Evolutionary conservation across 1,284 basidiomycete genomes (phyloP), one percentile per base, ranked within the genome.

Genomic region (Tilletia horrida): DNA sequence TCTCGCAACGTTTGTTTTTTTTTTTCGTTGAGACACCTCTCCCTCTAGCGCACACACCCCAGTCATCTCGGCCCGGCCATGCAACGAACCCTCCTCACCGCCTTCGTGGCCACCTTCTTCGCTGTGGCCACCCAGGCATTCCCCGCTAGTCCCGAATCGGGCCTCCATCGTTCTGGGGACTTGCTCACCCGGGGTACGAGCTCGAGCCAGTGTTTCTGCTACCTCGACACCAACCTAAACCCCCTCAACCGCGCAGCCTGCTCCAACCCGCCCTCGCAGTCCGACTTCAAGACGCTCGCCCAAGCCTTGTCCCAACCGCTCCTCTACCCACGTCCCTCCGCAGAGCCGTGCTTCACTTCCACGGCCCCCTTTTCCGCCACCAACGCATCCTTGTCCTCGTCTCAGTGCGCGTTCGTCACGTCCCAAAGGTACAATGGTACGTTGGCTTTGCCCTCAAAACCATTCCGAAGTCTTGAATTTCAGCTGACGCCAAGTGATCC

Each of bases 171-270:
- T n/a, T n/a, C n/a, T n/a, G n/a, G n/a, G n/a, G n/a, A n/a, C n/a
- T n/a, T n/a, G n/a, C n/a, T n/a, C n/a, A n/a, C n/a, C n/a, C n/a
- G n/a, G n/a, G n/a, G n/a, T n/a, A n/a, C n/a, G n/a, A n/a, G n/a
- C n/a, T n/a, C n/a, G n/a, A 40, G 11, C 35, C 35, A 40, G 7
- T 59, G 55, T 29, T 59, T 59, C 55, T 59, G 55, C 55, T 59
- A 59, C 27, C 55, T 59, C 27, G 55, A 40, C 27, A 18, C 27
- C 55, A 59, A 59, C 55, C 55, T 59, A 16, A 59, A 59, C 8
- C 55, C 55, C 13, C 23, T 59, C 27, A 29, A 59, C 29, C 31
- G 27, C 2, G 8, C n/a, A 2, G 23, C 55, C 27, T 59, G 55
- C 55, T 25, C 55, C 2, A 59, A 59, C 3, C 55, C 55, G 31